Base-by-base conservation (phyloP, 2,329 filamentous ascomycete genomes). In the Cordyceps cateniannulata region DNA sequence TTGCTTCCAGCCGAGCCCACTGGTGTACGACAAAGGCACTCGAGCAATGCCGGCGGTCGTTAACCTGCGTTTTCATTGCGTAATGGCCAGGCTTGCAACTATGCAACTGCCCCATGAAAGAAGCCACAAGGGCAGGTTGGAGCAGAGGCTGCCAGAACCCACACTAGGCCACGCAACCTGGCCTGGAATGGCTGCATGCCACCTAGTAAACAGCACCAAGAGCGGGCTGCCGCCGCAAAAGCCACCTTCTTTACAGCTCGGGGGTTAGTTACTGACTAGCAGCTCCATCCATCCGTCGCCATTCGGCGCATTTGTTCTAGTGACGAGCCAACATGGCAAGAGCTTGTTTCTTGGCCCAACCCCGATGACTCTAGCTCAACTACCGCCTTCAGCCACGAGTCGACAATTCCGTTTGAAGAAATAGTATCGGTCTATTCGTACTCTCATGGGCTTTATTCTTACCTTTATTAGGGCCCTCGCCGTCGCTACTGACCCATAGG, bases 161-260 rank as follows among this genome's bases (percentile, higher is more conserved):
- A 38, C 42, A n/a, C 10, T 7, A 32, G 32, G 32, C 10, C 35
- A 50, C 22, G n/a, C 57, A 59, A 59, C 57, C 48, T 48, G 40
- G 57, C 25, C 29, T 45, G 57, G 57, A 59, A 59, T 51, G 57
- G 48, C 9, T 52, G 57, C 57, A 52, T 25, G 27, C 48, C 20
- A 32, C 38, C 38, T n/a, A 35, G 29, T 35, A n/a, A 20, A 52
- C 47, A 59, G 57, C 57, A 35, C 51, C 56, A 44, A 45, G 24
- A 50, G 44, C n/a, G 25, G 24, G 38, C 47, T 52, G 47, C 57
- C 48, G 48, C 22, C 32, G 18, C 25, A 45, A 59, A 59, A 50
- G 16, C 57, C 57, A 44, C 57, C n/a, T 32, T 48, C 35, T 45
- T 42, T 27, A 51, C 47, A 59, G 57, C 57, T 59, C 38, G 38